Base-by-base conservation (phyloP, 2,329 filamentous ascomycete species). In the Blastomyces parvus region DNA sequence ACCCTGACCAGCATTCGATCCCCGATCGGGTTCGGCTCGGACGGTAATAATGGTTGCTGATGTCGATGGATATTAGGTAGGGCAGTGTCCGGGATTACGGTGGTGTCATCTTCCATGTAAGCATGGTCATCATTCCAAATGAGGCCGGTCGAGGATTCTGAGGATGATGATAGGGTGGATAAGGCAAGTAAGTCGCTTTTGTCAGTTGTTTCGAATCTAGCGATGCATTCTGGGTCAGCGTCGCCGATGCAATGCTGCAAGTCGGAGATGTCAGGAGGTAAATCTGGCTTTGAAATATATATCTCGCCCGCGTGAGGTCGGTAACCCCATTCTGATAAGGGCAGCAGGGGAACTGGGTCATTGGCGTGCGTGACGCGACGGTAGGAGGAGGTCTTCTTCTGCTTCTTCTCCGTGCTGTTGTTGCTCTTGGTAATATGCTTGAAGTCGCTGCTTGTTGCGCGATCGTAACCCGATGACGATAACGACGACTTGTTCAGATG, bases 291-390 rank as follows among this genome's bases (percentile, higher is more conserved):
- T 25, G 83, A 81, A 66, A 97, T 96, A 76, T 85, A 95, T 56
- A 97, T 85, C 76, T 99, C 94, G 14, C 92, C 91, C 1, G 86
- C 87, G 74, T 97, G 94, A 71, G 90, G 85, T 42, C 80, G 79
- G 73, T 92, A 99, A 4, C 91, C 91, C 91, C 92, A 96, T 79
- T 96, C 90, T 2, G 82, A 81, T 2, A 95, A 81, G 0, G 94
- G 94, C 0, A 99, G 83, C 8, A 96, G 80, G 22, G 94, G 94
- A 0, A 97, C 88, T 0, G 94, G 94, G 71, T 99, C 94, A 70
- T 89, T 84, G 3, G 84, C 78, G 73, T 97, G 94, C 14, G 94
- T 97, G 13, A 97, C 84, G 19, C 93, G 85, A 64, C 89, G 85
- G 74, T 90, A 96, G 17, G 67, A 65, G 70, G 66, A 42, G 64